Conservation (phyloP, 306 rosid genomes). For the Biancaea sappan region DNA sequence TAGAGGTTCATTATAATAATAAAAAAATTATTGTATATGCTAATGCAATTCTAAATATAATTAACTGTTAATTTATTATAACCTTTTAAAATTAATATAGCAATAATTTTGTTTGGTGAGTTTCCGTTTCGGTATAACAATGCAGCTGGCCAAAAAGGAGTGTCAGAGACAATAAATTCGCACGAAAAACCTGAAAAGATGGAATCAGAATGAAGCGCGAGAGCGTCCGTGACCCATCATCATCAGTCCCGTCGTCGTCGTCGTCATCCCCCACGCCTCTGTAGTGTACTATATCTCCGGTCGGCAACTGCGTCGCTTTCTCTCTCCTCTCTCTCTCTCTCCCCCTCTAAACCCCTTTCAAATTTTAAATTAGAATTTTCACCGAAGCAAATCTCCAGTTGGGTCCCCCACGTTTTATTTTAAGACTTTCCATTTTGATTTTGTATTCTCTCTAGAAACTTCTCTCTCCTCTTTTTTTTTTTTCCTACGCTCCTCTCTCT, state of each 20-base stretch:
- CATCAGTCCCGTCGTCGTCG: neutral
- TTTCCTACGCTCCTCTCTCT: conserved; percentile 38
- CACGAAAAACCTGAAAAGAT: neutral
- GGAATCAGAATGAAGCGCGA: neutral
- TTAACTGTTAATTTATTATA: no score
- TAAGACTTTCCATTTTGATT: neutral
- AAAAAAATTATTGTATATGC: no score
- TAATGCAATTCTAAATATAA: no score
- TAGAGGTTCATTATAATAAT: no score
- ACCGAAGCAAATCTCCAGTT: neutral
- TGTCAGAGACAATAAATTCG: neutral
- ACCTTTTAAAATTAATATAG: neutral
- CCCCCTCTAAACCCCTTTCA: neutral
- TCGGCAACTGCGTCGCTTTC: neutral
- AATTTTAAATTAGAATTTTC: neutral
- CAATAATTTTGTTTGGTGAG: neutral
- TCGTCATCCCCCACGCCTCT: neutral
- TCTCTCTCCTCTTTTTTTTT: conserved; percentile 36
- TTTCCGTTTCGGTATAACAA: neutral
- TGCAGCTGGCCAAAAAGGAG: neutral
- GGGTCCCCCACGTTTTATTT: conserved; percentile 15
- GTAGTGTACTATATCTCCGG: neutral
- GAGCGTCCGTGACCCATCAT: neutral
- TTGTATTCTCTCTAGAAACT: conserved; percentile 45
- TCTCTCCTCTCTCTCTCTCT: neutral